A percentile compares a stretch with the other conserved stretches of the same genome.
phyloP scores from a whole-genome alignment of 2,329 filamentous ascomycete species.

The Colletotrichum sp. region DNA sequence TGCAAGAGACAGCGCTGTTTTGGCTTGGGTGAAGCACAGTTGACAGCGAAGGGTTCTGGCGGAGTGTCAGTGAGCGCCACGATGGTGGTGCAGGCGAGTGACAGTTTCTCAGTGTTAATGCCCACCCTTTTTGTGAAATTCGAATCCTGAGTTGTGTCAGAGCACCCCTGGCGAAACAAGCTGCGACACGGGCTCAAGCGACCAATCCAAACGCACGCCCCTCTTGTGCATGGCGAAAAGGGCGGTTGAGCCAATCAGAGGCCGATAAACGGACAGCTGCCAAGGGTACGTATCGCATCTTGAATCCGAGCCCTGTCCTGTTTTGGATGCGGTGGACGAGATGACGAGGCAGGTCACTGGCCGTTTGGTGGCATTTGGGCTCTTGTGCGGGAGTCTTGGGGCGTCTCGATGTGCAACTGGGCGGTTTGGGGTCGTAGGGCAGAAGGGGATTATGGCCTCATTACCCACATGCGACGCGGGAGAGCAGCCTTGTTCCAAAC shows the following conservation, averaged over 20 bases:
- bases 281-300: slow-evolving; percentile 5
- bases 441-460: slow-evolving; percentile 12
- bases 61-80: background rate
- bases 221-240: slow-evolving; percentile 3
- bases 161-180: slow-evolving; percentile 42
- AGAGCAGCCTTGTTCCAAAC: slow-evolving; percentile 19
- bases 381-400: background rate
- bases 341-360: background rate
- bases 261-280: background rate
- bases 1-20: background rate
- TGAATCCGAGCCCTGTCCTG: slow-evolving; percentile 2
- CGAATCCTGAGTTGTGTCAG: slow-evolving; percentile 36
- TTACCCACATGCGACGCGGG: slow-evolving; percentile 12
- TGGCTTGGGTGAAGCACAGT: background rate
- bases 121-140: background rate
- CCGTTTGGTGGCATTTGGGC: background rate
- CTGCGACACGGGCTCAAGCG: slow-evolving; percentile 32
- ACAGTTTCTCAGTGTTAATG: background rate
- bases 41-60: background rate
- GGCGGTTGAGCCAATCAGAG: slow-evolving; percentile 7
- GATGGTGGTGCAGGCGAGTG: background rate
- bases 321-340: background rate
- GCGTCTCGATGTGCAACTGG: slow-evolving; percentile 15
- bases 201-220: slow-evolving; percentile 11
- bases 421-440: slow-evolving; percentile 8